Conservation (phyloP, 208 protist genomes). For the Trypanosoma rangeli region DNA sequence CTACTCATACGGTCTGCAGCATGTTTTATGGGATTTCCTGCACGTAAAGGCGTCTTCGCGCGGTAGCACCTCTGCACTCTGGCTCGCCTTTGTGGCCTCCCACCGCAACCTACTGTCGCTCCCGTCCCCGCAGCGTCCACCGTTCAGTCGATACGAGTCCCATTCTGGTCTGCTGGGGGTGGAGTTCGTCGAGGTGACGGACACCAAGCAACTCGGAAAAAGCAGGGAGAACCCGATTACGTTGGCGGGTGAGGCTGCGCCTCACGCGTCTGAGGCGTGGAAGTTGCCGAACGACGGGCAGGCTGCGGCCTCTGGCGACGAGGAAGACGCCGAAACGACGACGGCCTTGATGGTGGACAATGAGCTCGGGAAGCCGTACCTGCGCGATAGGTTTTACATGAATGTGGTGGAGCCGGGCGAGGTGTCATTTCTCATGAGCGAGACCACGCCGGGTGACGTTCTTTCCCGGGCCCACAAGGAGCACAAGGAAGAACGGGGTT, state of each 20-base stretch:
- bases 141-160: slow-evolving; percentile 70
- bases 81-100: slow-evolving; percentile 38
- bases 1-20: slow-evolving; percentile 26
- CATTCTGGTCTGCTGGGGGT: slow-evolving; percentile 35
- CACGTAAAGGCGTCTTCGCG: not conserved
- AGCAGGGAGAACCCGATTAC: not conserved
- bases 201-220: not conserved
- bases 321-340: not conserved
- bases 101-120: slow-evolving; percentile 32
- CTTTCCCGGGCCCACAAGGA: not conserved
- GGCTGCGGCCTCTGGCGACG: not conserved
- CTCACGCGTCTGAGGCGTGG: slow-evolving; percentile 14
- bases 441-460: not conserved
- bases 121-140: slow-evolving; percentile 51
- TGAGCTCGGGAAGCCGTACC: not conserved
- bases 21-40: slow-evolving; percentile 22
- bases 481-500: slow-evolving; percentile 13
- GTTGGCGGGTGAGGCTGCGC: slow-evolving; percentile 6
- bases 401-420: slow-evolving; percentile 17
- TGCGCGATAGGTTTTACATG: slow-evolving; percentile 27
- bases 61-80: slow-evolving; percentile 21
- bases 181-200: slow-evolving; percentile 34
- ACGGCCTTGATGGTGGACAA: not conserved
- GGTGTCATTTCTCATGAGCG: not conserved
- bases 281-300: not conserved